Percentiles rank a stretch among this genome's conserved stretches.
phyloP scores from a whole-genome alignment of 2,329 filamentous ascomycete genomes.

The Cytospora schulzeri region DNA sequence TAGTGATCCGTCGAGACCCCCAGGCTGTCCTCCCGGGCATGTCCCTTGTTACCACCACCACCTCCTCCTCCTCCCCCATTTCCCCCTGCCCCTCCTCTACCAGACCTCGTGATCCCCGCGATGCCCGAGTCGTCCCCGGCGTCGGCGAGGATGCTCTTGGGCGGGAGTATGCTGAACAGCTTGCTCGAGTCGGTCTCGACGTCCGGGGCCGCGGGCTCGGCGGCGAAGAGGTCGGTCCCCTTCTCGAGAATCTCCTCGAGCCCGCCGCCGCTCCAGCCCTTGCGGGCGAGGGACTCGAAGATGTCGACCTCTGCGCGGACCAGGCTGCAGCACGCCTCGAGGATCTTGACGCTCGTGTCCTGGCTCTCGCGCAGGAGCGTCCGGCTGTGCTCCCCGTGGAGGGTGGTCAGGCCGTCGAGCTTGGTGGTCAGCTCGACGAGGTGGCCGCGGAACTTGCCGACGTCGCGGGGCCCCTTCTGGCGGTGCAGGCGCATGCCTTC shows the following conservation, averaged over 20 bases:
- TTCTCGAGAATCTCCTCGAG: conserved; percentile 67
- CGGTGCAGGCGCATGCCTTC: conserved; percentile 64
- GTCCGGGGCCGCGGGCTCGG: conserved; percentile 37
- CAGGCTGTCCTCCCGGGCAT: conserved; percentile 57
- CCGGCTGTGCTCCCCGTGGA: conserved; percentile 64
- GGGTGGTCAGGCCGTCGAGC: conserved; percentile 62
- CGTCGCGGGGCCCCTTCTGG: conserved; percentile 60
- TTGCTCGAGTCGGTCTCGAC: conserved; percentile 45
- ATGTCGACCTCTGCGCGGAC: conserved; percentile 71
- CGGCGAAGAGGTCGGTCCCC: conserved; percentile 61
- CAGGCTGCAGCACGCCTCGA: conserved; percentile 66
- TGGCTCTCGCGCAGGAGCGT: conserved; percentile 64
- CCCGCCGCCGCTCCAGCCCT: conserved; percentile 68
- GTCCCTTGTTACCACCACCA: conserved; percentile 32
- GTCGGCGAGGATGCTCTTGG: conserved; percentile 64
- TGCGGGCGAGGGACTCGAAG: conserved; percentile 66
- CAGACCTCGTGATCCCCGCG: conserved; percentile 11
- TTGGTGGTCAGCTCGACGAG: conserved; percentile 64
- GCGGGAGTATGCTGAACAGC: conserved; percentile 66
- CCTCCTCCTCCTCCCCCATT: background rate
- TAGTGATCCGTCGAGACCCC: conserved; percentile 56
- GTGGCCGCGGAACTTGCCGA: conserved; percentile 63
- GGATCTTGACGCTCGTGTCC: conserved; percentile 63
- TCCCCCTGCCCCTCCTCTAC: background rate
- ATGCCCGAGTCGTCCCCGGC: conserved; percentile 43